Percentiles rank a stretch among this genome's conserved stretches.
phyloP scores from a whole-genome alignment of 176 grass and related monocot species.

The Bothriochloa decipiens region DNA sequence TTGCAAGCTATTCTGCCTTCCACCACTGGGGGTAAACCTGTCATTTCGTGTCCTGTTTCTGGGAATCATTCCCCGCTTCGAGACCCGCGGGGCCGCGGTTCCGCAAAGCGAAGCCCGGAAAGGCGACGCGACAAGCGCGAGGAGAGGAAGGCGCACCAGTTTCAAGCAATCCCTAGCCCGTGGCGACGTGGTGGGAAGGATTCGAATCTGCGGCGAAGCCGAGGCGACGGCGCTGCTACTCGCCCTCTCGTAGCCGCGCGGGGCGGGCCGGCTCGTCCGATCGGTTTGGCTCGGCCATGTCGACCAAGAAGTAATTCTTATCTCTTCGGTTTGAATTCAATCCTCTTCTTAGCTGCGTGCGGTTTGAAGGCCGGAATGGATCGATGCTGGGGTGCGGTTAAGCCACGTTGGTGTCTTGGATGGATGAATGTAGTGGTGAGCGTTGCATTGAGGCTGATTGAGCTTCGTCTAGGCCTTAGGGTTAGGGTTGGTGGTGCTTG shows the following conservation, averaged over 20 bases:
- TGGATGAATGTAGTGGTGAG: background rate
- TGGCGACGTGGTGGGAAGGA: background rate
- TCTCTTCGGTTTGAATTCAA: background rate
- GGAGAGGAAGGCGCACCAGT: conserved; percentile 16
- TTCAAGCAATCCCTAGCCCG: conserved; percentile 23
- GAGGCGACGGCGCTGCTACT: background rate
- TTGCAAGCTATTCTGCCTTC: too few relatives aligned
- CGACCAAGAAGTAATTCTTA: conserved; percentile 39
- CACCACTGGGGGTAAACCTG: background rate
- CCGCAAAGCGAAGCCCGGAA: background rate
- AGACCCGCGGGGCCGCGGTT: background rate
- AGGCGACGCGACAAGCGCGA: conserved; percentile 13
- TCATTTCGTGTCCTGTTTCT: background rate
- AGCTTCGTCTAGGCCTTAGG: background rate
- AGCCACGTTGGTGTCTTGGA: background rate
- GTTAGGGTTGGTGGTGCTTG: conserved; percentile 16
- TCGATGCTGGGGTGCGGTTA: background rate
- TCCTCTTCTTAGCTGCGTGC: background rate
- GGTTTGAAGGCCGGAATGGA: background rate
- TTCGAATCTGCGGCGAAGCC: background rate
- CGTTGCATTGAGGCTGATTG: conserved; percentile 18
- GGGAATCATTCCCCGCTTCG: conserved; percentile 34
- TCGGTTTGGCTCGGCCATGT: conserved; percentile 34
- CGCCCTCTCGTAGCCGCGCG: background rate
- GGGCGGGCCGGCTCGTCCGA: background rate